Percentiles rank a stretch among this genome's conserved stretches.
Conservation (phyloP, 2,329 filamentous ascomycete genomes). For the Penicillium sp. region DNA sequence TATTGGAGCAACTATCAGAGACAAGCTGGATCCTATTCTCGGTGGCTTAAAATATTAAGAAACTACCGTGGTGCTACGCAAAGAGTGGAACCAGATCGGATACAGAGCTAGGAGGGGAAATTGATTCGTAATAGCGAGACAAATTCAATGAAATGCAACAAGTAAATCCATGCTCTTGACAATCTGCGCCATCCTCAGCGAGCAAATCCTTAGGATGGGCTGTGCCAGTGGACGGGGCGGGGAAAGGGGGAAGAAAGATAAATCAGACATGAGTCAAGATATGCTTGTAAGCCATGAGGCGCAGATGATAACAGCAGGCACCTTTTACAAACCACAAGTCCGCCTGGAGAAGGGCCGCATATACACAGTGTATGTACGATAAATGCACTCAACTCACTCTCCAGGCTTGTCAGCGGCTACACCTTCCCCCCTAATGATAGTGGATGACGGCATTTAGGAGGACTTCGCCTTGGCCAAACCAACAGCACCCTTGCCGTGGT, state of each 20-base stretch:
- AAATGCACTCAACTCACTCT: slow-evolving; percentile 13
- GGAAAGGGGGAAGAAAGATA: slow-evolving; percentile 9
- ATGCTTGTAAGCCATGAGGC: slow-evolving; percentile 12
- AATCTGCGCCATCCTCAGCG: slow-evolving; percentile 14
- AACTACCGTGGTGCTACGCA: neutral
- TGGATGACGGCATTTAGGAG: slow-evolving; percentile 39
- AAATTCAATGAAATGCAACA: slow-evolving; percentile 18
- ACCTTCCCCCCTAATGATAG: slow-evolving; percentile 3
- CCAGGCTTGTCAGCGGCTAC: slow-evolving; percentile 15
- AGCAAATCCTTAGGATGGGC: slow-evolving; percentile 6
- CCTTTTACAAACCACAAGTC: slow-evolving; percentile 15
- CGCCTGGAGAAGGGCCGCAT: slow-evolving; percentile 14
- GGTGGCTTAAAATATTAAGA: too few species aligned
- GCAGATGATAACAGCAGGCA: slow-evolving; percentile 8
- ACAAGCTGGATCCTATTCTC: neutral
- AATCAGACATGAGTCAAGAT: slow-evolving; percentile 6
- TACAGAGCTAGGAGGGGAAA: slow-evolving; percentile 3
- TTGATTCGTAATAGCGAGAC: slow-evolving; percentile 8
- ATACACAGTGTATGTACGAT: slow-evolving; percentile 20
- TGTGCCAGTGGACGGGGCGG: slow-evolving; percentile 11
- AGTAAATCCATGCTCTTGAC: slow-evolving; percentile 17
- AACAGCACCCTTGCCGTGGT: slow-evolving; percentile 85
- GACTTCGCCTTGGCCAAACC: slow-evolving; percentile 82
- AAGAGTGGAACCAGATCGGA: neutral
- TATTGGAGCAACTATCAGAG: slow-evolving; percentile 1